phyloP scores from a whole-genome alignment of 495 filamentous ascomycete genomes.

The Annulohypoxylon moriforme region DNA sequence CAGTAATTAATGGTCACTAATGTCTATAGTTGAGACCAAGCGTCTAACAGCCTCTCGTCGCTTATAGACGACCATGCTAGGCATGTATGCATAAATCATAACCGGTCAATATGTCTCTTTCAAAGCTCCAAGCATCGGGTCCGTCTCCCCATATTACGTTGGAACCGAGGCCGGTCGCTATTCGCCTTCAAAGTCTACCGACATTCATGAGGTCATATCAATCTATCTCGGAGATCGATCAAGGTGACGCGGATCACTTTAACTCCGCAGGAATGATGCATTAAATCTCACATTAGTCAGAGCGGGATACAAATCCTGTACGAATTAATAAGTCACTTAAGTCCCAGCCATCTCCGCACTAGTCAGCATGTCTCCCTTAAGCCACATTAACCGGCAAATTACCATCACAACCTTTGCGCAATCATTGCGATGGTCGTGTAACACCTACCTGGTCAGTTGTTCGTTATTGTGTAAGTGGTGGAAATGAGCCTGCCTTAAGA shows the following conservation, averaged over 20 bases:
- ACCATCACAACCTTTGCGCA: conserved; percentile 11
- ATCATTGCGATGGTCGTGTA: conserved; percentile 14
- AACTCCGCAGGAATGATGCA: conserved; percentile 13
- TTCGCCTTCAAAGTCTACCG: conserved; percentile 13
- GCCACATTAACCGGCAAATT: conserved; percentile 32
- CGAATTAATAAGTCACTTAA: conserved; percentile 16
- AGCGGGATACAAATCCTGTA: conserved; percentile 26
- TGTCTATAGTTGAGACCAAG: background rate
- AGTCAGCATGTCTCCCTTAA: conserved; percentile 2
- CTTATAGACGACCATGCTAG: too few relatives aligned
- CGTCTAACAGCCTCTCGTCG: background rate
- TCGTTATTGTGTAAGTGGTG: background rate
- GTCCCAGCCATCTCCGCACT: conserved; percentile 13
- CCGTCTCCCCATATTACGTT: background rate
- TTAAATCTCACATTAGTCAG: conserved; percentile 21
- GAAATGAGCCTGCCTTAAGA: background rate
- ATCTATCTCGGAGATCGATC: conserved; percentile 14
- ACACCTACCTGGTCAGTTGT: conserved; percentile 3
- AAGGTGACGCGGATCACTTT: conserved; percentile 15
- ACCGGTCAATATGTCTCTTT: background rate
- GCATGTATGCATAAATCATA: too few relatives aligned
- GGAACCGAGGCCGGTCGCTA: background rate
- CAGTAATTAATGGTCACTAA: background rate
- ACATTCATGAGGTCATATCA: conserved; percentile 15
- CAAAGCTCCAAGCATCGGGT: background rate